Base-by-base conservation (phyloP, 768 basidiomycete species). In the Bullera alba region DNA sequence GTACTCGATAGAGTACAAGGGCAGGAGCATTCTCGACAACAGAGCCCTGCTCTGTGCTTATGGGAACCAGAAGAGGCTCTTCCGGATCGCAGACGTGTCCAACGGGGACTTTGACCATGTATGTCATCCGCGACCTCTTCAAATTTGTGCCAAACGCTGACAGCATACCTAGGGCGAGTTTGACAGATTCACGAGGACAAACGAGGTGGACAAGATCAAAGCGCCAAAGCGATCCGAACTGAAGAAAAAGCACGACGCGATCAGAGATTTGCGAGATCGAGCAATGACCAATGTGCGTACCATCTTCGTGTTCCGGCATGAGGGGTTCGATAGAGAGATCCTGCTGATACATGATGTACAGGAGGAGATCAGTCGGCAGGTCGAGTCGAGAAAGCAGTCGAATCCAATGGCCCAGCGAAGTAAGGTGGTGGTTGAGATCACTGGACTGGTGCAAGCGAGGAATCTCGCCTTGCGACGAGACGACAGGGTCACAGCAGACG, bases 11-110 rank as follows among this genome's bases (percentile, higher is more conserved):
- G 30, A 48, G 19, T 35, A 42, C 32, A 14, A 41, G 30, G 70
- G 65, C 36, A 52, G 61, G 17, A 48, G 52, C 2, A 46, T 72
- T 22, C 39, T 43, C 14, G 78, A 84, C 38, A 80, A 89, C 59
- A 79, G 86, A 52, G 75, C 76, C 0, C 76, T 96, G 14, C 78
- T 85, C 53, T 79, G 96, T 41, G 81, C 81, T 60, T 85, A 91
- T 63, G 92, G 88, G 7, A 80, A 79, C 49, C 80, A 82, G 0
- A 65, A 77, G 6, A 78, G 76, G 51, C 53, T 72, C 0, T 90
- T 85, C 61, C 69, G 72, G 3, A 90, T 99, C 84, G 87, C 90
- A 66, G 85, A 83, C 58, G 81, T 93, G 6, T 93, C 89, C 5
- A 93, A 96, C 65, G 73, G 79, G 1, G 50, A 73, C 2, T 83